Base-by-base conservation (phyloP, 2,329 filamentous ascomycete species). In the Xylariaceae sp. region DNA sequence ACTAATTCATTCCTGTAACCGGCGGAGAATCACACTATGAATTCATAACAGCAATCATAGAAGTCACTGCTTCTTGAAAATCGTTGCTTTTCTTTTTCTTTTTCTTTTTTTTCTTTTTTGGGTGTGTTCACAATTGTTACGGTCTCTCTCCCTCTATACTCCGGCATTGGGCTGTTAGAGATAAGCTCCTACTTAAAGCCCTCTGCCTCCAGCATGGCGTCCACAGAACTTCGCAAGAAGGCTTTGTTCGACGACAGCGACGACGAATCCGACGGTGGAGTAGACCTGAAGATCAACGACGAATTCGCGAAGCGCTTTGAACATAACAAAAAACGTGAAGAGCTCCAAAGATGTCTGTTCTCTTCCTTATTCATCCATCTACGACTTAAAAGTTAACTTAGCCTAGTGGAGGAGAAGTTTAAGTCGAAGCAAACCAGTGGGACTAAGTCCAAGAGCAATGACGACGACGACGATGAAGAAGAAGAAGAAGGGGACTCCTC, bases 241-340 rank as follows among this genome's bases (percentile, higher is more conserved):
- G 73, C 68, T 24, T 72, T 85, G 26, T 77, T 87, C 42, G 82
- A 85, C 60, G 82, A 84, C 55, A 80, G 76, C 65, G 78, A 79
- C 50, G 78, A 77, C 13, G 77, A 80, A 47, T 73, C 73, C 9
- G 75, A 76, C 40, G 72, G 77, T 59, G 75, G 75, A 23, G 61
- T 70, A 30, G 71, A 72, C 24, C 82, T 97, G 70, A 92, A 89
- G 70, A 87, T 99, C 73, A 97, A 99, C 73, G 80, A 92, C 70
- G 91, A 95, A 46, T 99, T 87, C 72, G 94, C 94, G 36, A 85
- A 83, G 63, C 82, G 91, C 33, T 97, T 96, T 65, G 94, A 99
- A 72, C 83, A 97, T 75, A 99, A 99, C 76, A 97, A 97, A 78
- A 96, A 96, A 77, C 84, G 93, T 53, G 92, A 96, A 69, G 94